Conservation (phyloP, 345 rosid species). For the Populus tremula region DNA sequence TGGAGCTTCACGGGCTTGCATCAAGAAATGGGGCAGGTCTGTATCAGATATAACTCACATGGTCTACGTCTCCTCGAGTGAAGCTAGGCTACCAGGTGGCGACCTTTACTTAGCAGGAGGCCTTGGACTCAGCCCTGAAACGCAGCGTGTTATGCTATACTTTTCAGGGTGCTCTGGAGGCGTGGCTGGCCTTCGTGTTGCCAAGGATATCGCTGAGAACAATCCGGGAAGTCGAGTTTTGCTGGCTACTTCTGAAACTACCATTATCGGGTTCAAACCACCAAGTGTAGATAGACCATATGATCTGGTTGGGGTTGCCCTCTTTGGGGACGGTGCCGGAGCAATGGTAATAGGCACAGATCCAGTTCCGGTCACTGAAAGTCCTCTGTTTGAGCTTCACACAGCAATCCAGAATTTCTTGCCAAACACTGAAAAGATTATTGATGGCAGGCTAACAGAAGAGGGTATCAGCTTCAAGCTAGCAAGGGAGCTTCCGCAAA, state of each 20-base stretch:
- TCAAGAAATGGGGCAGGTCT: slow-evolving; percentile 78
- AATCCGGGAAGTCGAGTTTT: slow-evolving; percentile 84
- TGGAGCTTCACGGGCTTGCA: slow-evolving; percentile 77
- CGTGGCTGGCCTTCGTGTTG: slow-evolving; percentile 86
- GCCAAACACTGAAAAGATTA: slow-evolving; percentile 69
- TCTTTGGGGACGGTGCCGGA: slow-evolving; percentile 93
- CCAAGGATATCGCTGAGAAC: slow-evolving; percentile 93
- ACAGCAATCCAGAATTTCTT: slow-evolving; percentile 80
- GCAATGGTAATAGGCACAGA: slow-evolving; percentile 79
- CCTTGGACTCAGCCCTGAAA: slow-evolving; percentile 71
- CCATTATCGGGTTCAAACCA: slow-evolving; percentile 89
- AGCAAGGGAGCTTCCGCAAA: slow-evolving; percentile 83
- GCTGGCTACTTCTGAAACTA: slow-evolving; percentile 87
- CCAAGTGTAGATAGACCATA: slow-evolving; percentile 83
- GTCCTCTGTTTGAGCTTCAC: slow-evolving; percentile 86
- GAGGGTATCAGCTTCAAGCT: slow-evolving; percentile 90
- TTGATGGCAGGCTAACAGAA: slow-evolving; percentile 88
- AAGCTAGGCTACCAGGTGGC: slow-evolving; percentile 89
- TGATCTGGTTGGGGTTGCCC: slow-evolving; percentile 93
- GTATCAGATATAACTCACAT: slow-evolving; percentile 78
- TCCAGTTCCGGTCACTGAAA: slow-evolving; percentile 49
- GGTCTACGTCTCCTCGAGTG: slow-evolving; percentile 96
- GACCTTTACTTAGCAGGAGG: slow-evolving; percentile 84
- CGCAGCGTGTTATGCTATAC: slow-evolving; percentile 80
- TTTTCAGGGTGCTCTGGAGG: slow-evolving; percentile 94